Conservation (phyloP, 2,329 filamentous ascomycete species). For the Fusarium piperis region DNA sequence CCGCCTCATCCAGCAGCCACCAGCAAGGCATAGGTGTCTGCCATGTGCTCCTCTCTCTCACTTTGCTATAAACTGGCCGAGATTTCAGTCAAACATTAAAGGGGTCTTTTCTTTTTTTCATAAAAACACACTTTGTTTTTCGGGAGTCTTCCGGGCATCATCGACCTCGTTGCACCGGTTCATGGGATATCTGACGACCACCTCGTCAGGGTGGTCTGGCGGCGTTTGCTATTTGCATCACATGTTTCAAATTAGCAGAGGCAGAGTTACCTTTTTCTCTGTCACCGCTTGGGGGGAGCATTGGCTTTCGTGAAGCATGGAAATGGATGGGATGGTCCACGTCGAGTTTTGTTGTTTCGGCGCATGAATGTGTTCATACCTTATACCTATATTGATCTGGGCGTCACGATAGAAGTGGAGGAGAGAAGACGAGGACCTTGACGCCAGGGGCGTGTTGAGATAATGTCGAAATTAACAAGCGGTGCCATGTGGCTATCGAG, state of each 20-base stretch:
- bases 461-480: slow-evolving; percentile 22
- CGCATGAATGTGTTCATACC: slow-evolving; percentile 11
- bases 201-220: not conserved
- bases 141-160: slow-evolving; percentile 5
- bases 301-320: not conserved
- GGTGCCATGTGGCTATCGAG: not conserved
- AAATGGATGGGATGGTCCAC: not conserved
- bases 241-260: not conserved
- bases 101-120: not conserved
- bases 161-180: slow-evolving; percentile 1
- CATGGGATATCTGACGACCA: not conserved
- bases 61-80: not conserved
- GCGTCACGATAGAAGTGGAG: slow-evolving; percentile 2
- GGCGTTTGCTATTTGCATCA: slow-evolving; percentile 22
- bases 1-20: slow-evolving; percentile 13
- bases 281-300: not conserved
- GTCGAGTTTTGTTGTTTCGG: slow-evolving; percentile 13
- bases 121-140: slow-evolving; percentile 2
- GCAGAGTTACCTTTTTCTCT: not conserved
- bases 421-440: not conserved
- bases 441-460: slow-evolving; percentile 6
- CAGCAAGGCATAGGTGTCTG: slow-evolving; percentile 15
- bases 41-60: not conserved
- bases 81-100: not conserved
- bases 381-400: slow-evolving; percentile 9